phyloP scores from a whole-genome alignment of 192 early-diverging fungal species.

The Pilobolus umbonatus region DNA sequence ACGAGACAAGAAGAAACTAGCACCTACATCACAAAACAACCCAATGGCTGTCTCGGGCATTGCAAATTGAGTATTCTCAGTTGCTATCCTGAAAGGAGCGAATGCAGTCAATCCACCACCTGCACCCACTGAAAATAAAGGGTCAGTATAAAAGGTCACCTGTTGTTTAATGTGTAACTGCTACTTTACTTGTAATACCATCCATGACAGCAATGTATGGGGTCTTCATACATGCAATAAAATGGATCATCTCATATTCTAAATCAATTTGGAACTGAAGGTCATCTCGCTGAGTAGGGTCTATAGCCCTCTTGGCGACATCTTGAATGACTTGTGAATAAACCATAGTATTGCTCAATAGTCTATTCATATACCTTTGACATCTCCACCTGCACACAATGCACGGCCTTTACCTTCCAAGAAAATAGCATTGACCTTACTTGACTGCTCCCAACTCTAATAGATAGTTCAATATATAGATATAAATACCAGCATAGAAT shows the following conservation, averaged over 20 bases:
- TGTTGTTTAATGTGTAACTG: no score
- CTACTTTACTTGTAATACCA: conserved; percentile 67
- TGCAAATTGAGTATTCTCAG: conserved; percentile 92
- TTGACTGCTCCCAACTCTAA: neutral
- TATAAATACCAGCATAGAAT: neutral
- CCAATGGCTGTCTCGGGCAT: conserved; percentile 98
- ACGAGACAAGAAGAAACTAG: conserved; percentile 88
- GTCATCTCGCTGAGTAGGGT: conserved; percentile 27
- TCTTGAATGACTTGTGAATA: conserved; percentile 7
- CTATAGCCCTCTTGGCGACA: conserved; percentile 30
- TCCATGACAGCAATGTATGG: conserved; percentile 88
- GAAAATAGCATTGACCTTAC: conserved; percentile 79
- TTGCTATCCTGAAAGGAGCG: conserved; percentile 92
- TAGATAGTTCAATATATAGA: neutral
- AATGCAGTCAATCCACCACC: conserved; percentile 93
- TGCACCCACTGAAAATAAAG: conserved; percentile 75
- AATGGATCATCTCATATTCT: conserved; percentile 91
- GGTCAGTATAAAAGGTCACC: neutral
- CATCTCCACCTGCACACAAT: conserved; percentile 94
- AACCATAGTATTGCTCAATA: neutral
- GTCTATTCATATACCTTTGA: conserved; percentile 37
- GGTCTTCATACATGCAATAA: conserved; percentile 83
- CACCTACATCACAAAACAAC: conserved; percentile 95
- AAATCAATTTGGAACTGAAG: conserved; percentile 13
- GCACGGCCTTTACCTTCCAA: conserved; percentile 64